Evolutionary conservation across 75 land plant species (phyloP).

Genomic region (Pinus taeda): DNA sequence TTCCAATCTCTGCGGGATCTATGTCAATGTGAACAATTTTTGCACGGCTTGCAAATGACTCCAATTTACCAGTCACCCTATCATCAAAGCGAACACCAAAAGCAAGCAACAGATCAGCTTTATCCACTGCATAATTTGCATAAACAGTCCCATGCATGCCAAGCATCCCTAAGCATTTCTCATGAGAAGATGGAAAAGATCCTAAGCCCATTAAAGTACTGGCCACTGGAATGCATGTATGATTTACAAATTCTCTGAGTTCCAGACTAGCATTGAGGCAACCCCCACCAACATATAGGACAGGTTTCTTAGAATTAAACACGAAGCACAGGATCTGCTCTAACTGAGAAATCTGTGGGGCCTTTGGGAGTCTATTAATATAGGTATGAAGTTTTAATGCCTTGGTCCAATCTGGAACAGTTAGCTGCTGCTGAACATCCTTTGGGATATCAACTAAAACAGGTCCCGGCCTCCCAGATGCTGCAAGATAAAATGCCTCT

Average conservation of each 20-base stretch:
- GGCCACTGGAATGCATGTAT: slow-evolving; percentile 86
- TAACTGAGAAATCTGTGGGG: slow-evolving; percentile 38
- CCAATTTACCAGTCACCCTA: slow-evolving; percentile 93
- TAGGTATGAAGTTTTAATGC: slow-evolving; percentile 62
- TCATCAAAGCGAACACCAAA: slow-evolving; percentile 96
- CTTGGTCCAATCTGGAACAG: slow-evolving; percentile 30
- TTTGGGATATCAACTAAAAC: slow-evolving; percentile 94
- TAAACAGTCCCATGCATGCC: slow-evolving; percentile 97
- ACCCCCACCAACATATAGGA: slow-evolving; percentile 88
- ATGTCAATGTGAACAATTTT: slow-evolving; percentile 96
- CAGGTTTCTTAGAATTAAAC: slow-evolving; percentile 64
- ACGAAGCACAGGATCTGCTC: slow-evolving; percentile 69
- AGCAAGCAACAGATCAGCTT: slow-evolving; percentile 76
- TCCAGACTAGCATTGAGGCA: slow-evolving; percentile 79
- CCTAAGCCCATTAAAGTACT: slow-evolving; percentile 95
- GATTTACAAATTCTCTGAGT: slow-evolving; percentile 67
- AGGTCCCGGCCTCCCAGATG: slow-evolving; percentile 90
- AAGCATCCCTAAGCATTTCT: slow-evolving; percentile 68
- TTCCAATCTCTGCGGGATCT: slow-evolving; percentile 95
- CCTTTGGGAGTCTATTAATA: slow-evolving; percentile 55
- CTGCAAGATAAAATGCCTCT: slow-evolving; percentile 85
- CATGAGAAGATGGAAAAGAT: slow-evolving; percentile 51
- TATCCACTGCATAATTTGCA: slow-evolving; percentile 88
- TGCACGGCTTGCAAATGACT: slow-evolving; percentile 86
- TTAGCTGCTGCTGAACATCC: slow-evolving; percentile 78